Conservation (phyloP, 305 asterid genomes). For the Vinca major region DNA sequence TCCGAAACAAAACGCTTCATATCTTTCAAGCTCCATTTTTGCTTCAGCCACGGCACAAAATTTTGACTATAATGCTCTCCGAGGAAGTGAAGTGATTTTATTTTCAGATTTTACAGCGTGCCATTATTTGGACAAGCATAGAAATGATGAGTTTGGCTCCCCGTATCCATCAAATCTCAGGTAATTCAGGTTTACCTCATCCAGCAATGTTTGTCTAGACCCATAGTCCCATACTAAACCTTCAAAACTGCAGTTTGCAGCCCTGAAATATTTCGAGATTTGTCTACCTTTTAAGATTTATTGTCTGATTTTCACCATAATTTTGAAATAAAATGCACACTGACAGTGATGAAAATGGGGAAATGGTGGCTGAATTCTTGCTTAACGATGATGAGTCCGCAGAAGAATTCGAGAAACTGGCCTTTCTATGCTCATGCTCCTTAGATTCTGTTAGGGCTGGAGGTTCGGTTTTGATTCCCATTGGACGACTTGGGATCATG, state of each 20-base stretch:
- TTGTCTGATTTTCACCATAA: not conserved
- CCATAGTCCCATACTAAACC: not conserved
- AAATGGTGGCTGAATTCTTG: constrained; percentile 24
- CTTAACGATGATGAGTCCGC: constrained; percentile 29
- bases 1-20: constrained; percentile 53
- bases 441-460: constrained; percentile 54
- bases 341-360: constrained; percentile 23
- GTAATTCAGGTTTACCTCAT: constrained; percentile 23
- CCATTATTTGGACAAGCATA: constrained; percentile 20
- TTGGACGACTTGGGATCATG: constrained; percentile 57
- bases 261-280: not conserved
- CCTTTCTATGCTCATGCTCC: constrained; percentile 60
- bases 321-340: constrained; percentile 25
- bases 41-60: constrained; percentile 43
- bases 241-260: not conserved
- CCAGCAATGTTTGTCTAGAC: not conserved
- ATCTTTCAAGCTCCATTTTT: constrained; percentile 58
- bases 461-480: constrained; percentile 77
- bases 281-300: not conserved
- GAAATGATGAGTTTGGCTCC: constrained; percentile 24
- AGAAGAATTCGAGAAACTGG: constrained; percentile 65
- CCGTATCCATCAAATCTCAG: constrained; percentile 28
- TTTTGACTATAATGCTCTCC: constrained; percentile 49
- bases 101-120: constrained; percentile 53
- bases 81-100: constrained; percentile 52